phyloP scores from a whole-genome alignment of 225 moss, liverwort and hornwort genomes.

The Sphagnum tenellum region DNA sequence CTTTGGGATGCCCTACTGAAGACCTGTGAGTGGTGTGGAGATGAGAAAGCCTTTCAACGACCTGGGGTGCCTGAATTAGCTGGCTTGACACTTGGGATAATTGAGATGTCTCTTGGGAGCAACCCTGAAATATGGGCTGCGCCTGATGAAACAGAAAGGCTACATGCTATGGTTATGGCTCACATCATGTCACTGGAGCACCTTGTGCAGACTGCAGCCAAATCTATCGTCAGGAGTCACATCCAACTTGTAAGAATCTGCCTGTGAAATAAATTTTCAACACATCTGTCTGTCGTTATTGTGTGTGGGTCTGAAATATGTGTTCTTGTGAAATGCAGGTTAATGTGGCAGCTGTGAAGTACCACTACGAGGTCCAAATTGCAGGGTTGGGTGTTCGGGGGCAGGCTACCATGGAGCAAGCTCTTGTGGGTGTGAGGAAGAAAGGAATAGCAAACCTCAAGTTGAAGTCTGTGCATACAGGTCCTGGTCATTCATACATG shows the following conservation, averaged over 20 bases:
- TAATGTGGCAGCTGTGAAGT: conserved; percentile 65
- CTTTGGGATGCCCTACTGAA: conserved; percentile 64
- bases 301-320: neutral
- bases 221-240: conserved; percentile 57
- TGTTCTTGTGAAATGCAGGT: conserved; percentile 29
- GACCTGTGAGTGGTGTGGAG: conserved; percentile 71
- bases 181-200: conserved; percentile 57
- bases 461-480: conserved; percentile 69
- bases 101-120: conserved; percentile 80
- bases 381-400: conserved; percentile 74
- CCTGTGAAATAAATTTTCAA: too few relatives aligned
- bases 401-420: conserved; percentile 88
- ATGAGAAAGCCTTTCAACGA: conserved; percentile 64
- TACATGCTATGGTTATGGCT: conserved; percentile 79
- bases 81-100: conserved; percentile 59
- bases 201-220: conserved; percentile 64
- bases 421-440: conserved; percentile 62
- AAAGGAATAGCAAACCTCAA: conserved; percentile 72
- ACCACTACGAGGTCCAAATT: conserved; percentile 91
- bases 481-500: conserved; percentile 84
- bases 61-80: conserved; percentile 77
- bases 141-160: conserved; percentile 84
- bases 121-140: conserved; percentile 86
- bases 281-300: too few relatives aligned
- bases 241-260: conserved; percentile 51